These are phyloP conservation scores for Amanita pseudoporphyria DNA, from an alignment of 768 basidiomycete genomes.

Conservation along the genomic window DNA sequence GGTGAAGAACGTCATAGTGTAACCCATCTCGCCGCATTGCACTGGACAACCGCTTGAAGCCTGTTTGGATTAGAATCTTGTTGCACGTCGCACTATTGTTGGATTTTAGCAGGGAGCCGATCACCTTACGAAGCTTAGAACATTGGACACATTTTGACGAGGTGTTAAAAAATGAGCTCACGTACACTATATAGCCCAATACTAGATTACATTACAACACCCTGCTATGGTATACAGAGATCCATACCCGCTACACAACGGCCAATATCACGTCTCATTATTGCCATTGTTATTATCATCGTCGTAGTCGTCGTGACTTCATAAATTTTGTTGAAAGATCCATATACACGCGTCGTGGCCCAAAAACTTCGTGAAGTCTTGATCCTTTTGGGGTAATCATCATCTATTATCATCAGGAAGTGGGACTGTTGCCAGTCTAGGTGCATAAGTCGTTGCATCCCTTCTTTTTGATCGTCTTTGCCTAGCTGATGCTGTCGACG, in stretches of 20 bases:
- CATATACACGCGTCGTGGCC: not conserved
- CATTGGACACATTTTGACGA: too few relatives aligned
- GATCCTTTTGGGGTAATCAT: not conserved
- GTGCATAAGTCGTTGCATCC: not conserved
- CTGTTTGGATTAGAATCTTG: too few relatives aligned
- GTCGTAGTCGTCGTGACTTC: not conserved
- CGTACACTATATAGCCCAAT: not conserved
- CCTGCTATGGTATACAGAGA: not conserved
- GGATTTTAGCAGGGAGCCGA: too few relatives aligned
- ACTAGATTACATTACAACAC: not conserved
- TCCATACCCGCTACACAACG: not conserved
- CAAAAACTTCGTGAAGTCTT: not conserved
- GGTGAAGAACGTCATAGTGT: too few relatives aligned
- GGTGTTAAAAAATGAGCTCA: not conserved
- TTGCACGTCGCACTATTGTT: too few relatives aligned
- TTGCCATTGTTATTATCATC: too few relatives aligned
- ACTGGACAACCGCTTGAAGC: too few relatives aligned
- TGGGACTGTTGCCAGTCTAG: constrained; percentile 2
- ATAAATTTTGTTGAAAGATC: too few relatives aligned
- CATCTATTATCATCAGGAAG: constrained; percentile 2
- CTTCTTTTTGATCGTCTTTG: not conserved
- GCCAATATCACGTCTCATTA: too few relatives aligned
- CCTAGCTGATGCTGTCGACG: not conserved
- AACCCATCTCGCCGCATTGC: too few relatives aligned
- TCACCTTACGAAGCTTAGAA: too few relatives aligned